Evolutionary conservation across 345 rosid genomes (phyloP).

Genomic region (Populus ilicifolia): DNA sequence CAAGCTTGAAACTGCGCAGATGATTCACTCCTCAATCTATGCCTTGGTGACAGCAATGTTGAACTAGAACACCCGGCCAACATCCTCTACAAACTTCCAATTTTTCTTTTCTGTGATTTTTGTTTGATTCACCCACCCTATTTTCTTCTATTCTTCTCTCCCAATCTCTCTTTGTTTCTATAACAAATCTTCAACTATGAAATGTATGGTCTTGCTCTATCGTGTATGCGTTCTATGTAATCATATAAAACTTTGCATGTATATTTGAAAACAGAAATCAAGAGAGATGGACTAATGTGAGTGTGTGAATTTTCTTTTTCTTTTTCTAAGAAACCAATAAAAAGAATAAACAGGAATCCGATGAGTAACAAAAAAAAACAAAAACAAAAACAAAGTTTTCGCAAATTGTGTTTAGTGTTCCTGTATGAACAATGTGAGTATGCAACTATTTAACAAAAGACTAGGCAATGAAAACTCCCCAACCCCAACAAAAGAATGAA

Average conservation of each 20-base stretch:
- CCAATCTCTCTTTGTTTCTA: constrained; percentile 43
- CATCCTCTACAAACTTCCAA: constrained; percentile 68
- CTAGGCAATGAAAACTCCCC: constrained; percentile 17
- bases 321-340: constrained; percentile 19
- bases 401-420: constrained; percentile 29
- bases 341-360: constrained; percentile 62
- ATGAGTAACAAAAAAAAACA: constrained; percentile 37
- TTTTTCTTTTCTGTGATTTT: constrained; percentile 18
- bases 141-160: constrained; percentile 21
- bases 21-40: constrained; percentile 92
- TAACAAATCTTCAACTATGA: constrained; percentile 17
- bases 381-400: constrained; percentile 15
- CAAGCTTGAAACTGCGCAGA: constrained; percentile 76
- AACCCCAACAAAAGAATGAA: constrained; percentile 72
- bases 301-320: constrained; percentile 36
- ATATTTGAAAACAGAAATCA: constrained; percentile 30
- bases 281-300: constrained; percentile 44
- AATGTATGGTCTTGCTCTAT: constrained; percentile 16
- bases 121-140: constrained; percentile 46
- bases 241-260: constrained; percentile 23
- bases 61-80: constrained; percentile 99
- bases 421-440: constrained; percentile 33
- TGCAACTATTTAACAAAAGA: constrained; percentile 19
- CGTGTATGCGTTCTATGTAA: constrained; percentile 18
- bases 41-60: constrained; percentile 92